A percentile compares a stretch with the other conserved stretches of the same genome.
phyloP scores from a whole-genome alignment of 1,284 basidiomycete genomes.

The Sanghuangporus baumii region DNA sequence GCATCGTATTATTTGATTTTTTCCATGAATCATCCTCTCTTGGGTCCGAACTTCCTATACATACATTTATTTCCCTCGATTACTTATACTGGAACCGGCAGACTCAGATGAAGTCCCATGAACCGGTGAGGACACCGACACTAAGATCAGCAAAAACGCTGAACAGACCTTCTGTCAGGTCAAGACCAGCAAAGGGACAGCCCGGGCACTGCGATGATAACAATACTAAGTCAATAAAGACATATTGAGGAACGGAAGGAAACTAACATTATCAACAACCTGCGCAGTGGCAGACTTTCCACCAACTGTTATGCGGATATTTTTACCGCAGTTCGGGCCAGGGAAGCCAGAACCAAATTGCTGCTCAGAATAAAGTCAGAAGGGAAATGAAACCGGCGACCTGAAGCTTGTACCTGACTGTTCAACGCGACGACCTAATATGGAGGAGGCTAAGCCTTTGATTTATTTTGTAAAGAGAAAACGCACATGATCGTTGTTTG shows the following conservation, averaged over 20 bases:
- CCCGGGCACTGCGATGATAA: slow-evolving; percentile 57
- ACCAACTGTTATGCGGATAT: slow-evolving; percentile 59
- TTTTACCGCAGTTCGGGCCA: slow-evolving; percentile 54
- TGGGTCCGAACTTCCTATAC: not conserved
- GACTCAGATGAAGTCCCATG: slow-evolving; percentile 8
- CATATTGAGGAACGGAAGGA: not conserved
- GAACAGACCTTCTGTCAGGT: slow-evolving; percentile 10
- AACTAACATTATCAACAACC: slow-evolving; percentile 58
- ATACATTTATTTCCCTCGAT: not conserved
- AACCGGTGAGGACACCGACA: slow-evolving; percentile 4
- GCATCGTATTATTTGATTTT: not conserved
- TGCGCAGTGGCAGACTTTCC: slow-evolving; percentile 58
- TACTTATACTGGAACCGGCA: not conserved
- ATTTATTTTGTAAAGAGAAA: not conserved
- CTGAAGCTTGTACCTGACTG: not conserved
- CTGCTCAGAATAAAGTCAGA: slow-evolving; percentile 20
- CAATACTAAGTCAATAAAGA: slow-evolving; percentile 28
- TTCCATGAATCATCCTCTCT: not conserved
- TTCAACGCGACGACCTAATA: slow-evolving; percentile 16
- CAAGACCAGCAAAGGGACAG: slow-evolving; percentile 63
- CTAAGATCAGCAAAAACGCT: not conserved
- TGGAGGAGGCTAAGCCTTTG: not conserved
- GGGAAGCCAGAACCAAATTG: slow-evolving; percentile 47
- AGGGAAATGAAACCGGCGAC: not conserved
- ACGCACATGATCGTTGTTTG: slow-evolving; percentile 30